Evolutionary conservation across 768 basidiomycete species (phyloP).

Genomic region (button mushroom (Agaricus bisporus)): DNA sequence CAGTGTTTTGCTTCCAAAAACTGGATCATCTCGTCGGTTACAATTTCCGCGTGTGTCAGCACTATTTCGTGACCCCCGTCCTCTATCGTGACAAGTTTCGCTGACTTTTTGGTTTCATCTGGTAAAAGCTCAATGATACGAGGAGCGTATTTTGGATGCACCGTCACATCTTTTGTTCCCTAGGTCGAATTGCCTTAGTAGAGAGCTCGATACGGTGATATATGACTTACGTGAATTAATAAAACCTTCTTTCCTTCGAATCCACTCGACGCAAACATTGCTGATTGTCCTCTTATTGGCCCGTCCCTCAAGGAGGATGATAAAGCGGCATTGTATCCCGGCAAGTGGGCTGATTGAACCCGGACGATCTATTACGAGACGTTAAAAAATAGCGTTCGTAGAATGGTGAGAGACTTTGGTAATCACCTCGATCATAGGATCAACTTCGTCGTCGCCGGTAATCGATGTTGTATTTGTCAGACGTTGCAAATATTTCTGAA

Average conservation of each 20-base stretch:
- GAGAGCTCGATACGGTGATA: constrained; percentile 1
- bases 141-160: constrained; percentile 47
- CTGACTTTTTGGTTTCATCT: constrained; percentile 22
- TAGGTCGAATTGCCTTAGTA: constrained; percentile 15
- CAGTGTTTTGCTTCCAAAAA: background rate
- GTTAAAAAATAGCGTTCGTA: background rate
- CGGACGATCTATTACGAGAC: constrained; percentile 50
- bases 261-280: constrained; percentile 45
- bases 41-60: constrained; percentile 32
- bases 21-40: constrained; percentile 19
- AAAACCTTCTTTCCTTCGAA: constrained; percentile 46
- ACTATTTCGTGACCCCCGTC: constrained; percentile 51
- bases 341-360: constrained; percentile 71
- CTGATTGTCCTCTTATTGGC: constrained; percentile 56
- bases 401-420: background rate
- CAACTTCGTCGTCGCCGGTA: constrained; percentile 13
- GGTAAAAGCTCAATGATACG: constrained; percentile 41
- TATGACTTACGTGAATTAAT: constrained; percentile 53
- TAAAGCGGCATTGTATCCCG: constrained; percentile 70
- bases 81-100: constrained; percentile 40
- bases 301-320: constrained; percentile 71
- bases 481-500: constrained; percentile 46
- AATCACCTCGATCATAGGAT: constrained; percentile 37
- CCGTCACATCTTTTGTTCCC: constrained; percentile 57
- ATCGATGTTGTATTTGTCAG: constrained; percentile 31